These are phyloP conservation scores for Glutinoglossum americanum DNA, from an alignment of 495 filamentous ascomycete species.

Conservation along the genomic window DNA sequence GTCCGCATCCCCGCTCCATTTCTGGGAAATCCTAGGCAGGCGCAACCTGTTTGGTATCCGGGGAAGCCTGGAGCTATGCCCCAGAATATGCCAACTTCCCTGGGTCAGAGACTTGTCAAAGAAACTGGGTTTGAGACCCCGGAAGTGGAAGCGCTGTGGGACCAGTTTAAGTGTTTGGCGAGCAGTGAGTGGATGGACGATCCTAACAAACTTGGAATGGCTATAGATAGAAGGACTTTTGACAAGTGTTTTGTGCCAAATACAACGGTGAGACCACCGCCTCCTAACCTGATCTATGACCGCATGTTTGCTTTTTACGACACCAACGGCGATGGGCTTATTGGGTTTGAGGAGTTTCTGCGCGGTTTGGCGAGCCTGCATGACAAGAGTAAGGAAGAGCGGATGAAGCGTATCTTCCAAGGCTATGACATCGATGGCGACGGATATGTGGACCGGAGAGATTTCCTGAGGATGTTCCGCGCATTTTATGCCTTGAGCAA, in stretches of 20 bases:
- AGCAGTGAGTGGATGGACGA: slow-evolving; percentile 70
- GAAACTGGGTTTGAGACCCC: slow-evolving; percentile 60
- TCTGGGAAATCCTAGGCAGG: slow-evolving; percentile 40
- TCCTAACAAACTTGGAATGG: slow-evolving; percentile 50
- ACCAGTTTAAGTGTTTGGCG: slow-evolving; percentile 86
- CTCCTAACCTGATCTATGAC: slow-evolving; percentile 81
- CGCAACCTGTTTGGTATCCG: slow-evolving; percentile 71
- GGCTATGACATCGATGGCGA: slow-evolving; percentile 85
- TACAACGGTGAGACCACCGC: slow-evolving; percentile 46
- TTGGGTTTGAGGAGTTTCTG: slow-evolving; percentile 87
- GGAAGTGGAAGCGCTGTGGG: slow-evolving; percentile 81
- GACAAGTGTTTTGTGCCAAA: slow-evolving; percentile 74
- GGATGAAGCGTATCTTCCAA: slow-evolving; percentile 54
- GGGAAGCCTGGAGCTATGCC: slow-evolving; percentile 54
- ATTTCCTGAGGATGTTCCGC: slow-evolving; percentile 80
- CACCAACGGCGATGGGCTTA: slow-evolving; percentile 63
- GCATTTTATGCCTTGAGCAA: slow-evolving; percentile 75
- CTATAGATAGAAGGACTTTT: slow-evolving; percentile 81
- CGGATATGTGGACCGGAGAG: slow-evolving; percentile 66
- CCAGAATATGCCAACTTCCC: slow-evolving; percentile 35
- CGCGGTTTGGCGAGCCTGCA: slow-evolving; percentile 65
- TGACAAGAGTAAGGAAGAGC: slow-evolving; percentile 40
- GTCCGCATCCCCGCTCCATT: slow-evolving; percentile 54
- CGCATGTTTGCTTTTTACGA: slow-evolving; percentile 95
- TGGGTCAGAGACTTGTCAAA: slow-evolving; percentile 41